These are phyloP conservation scores for Neoarthrinium moseri DNA, from an alignment of 2,329 filamentous ascomycete genomes.

Conservation along the genomic window DNA sequence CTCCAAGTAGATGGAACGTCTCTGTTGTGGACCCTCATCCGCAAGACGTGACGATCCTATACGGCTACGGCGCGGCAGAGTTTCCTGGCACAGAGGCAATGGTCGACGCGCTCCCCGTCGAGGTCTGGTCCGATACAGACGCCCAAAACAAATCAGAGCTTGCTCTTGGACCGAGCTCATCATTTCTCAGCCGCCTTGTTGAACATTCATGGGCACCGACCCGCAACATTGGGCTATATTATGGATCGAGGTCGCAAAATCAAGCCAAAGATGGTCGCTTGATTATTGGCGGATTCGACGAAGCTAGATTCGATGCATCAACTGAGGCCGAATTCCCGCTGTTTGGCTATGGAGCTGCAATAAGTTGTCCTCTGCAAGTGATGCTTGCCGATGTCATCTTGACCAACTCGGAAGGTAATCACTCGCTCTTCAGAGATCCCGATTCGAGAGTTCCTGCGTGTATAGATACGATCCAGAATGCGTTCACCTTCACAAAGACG, in stretches of 20 bases:
- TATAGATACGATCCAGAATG: slow-evolving; percentile 17
- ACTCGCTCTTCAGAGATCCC: slow-evolving; percentile 13
- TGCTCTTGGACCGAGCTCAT: slow-evolving; percentile 15
- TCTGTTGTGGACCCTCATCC: background rate
- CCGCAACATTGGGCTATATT: slow-evolving; percentile 12
- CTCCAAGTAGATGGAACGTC: slow-evolving; percentile 6
- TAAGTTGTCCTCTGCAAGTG: slow-evolving; percentile 15
- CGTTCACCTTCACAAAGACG: slow-evolving; percentile 14
- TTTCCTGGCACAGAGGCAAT: slow-evolving; percentile 15
- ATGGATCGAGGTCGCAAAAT: slow-evolving; percentile 15
- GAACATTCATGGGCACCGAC: slow-evolving; percentile 10
- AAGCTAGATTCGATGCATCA: slow-evolving; percentile 12
- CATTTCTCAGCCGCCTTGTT: slow-evolving; percentile 12
- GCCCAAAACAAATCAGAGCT: slow-evolving; percentile 16
- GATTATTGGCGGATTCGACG: slow-evolving; percentile 14
- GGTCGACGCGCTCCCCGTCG: slow-evolving; percentile 13
- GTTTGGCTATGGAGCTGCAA: slow-evolving; percentile 11
- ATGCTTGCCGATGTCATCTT: slow-evolving; percentile 14
- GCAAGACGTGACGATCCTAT: slow-evolving; percentile 4
- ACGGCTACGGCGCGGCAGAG: background rate
- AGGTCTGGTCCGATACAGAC: slow-evolving; percentile 16
- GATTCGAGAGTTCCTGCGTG: slow-evolving; percentile 14
- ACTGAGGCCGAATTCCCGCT: slow-evolving; percentile 11
- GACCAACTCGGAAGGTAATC: slow-evolving; percentile 15
- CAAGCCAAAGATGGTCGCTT: slow-evolving; percentile 13